phyloP scores from a whole-genome alignment of 768 basidiomycete genomes.

The Rhizopogon rudus region DNA sequence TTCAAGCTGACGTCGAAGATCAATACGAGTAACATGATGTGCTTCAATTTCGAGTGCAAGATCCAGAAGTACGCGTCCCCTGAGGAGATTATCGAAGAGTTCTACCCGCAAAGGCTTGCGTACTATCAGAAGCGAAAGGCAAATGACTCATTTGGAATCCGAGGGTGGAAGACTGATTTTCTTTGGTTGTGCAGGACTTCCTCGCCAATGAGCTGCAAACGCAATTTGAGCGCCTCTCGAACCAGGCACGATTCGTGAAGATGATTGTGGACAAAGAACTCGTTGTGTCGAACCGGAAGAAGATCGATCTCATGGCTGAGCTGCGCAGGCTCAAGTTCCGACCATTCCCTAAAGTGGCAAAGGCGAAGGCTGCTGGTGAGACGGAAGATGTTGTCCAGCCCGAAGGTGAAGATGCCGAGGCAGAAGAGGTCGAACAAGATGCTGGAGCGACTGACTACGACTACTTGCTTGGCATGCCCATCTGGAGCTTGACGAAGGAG shows the following conservation, averaged over 20 bases:
- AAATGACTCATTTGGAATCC: not conserved
- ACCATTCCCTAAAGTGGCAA: constrained; percentile 81
- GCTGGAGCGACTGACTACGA: constrained; percentile 70
- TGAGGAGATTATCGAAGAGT: constrained; percentile 91
- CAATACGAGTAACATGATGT: constrained; percentile 96
- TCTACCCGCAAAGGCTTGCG: constrained; percentile 82
- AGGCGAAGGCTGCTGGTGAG: constrained; percentile 65
- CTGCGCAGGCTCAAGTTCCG: constrained; percentile 80
- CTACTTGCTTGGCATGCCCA: constrained; percentile 92
- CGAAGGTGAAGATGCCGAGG: constrained; percentile 45
- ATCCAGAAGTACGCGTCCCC: constrained; percentile 89
- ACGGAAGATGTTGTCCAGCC: constrained; percentile 52
- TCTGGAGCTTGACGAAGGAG: constrained; percentile 92
- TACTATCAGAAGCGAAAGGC: constrained; percentile 98
- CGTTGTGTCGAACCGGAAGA: constrained; percentile 82
- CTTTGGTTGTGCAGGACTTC: constrained; percentile 53
- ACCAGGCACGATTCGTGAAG: constrained; percentile 94
- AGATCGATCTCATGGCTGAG: constrained; percentile 79
- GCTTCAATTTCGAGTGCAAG: constrained; percentile 94
- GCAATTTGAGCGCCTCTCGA: constrained; percentile 79
- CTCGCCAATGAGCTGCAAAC: constrained; percentile 78
- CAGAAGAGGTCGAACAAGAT: constrained; percentile 39
- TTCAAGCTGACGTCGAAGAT: constrained; percentile 88
- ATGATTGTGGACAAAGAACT: constrained; percentile 91
- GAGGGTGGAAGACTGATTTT: not conserved